Conservation (phyloP, 2,329 filamentous ascomycete species). For the Fusarium hainanense region DNA sequence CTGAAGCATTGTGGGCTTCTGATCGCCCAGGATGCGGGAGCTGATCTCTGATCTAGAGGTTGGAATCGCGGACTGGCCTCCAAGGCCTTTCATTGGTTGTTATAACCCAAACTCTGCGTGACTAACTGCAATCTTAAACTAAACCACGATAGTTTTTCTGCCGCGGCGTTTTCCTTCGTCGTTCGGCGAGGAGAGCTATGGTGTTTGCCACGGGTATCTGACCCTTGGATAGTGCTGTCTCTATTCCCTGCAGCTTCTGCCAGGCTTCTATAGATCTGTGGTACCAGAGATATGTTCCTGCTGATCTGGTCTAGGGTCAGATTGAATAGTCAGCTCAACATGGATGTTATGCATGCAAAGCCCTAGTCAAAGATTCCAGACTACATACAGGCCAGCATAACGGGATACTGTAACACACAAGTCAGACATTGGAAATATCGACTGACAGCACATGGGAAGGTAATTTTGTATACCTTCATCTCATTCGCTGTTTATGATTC, state of each 20-base stretch:
- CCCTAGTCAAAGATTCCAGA: not conserved
- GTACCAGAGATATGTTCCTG: not conserved
- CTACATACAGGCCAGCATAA: not conserved
- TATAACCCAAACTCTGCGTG: not conserved
- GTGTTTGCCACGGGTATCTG: not conserved
- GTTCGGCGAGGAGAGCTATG: not conserved
- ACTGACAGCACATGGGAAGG: not conserved
- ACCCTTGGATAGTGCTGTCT: not conserved
- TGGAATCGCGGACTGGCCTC: not conserved
- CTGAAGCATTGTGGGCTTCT: slow-evolving; percentile 18
- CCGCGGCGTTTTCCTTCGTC: not conserved
- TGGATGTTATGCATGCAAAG: not conserved
- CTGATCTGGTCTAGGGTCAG: not conserved
- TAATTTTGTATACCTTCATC: not conserved
- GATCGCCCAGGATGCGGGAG: slow-evolving; percentile 4
- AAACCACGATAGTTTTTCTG: not conserved
- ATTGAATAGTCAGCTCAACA: not conserved
- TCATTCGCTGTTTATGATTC: not conserved
- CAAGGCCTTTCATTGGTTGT: slow-evolving; percentile 6
- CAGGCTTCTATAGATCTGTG: not conserved
- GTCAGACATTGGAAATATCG: not conserved
- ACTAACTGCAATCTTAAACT: not conserved
- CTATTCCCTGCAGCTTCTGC: not conserved
- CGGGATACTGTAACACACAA: not conserved
- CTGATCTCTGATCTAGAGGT: not conserved